Conservation (phyloP, 2,329 filamentous ascomycete genomes). For the Whalleya microplaca region DNA sequence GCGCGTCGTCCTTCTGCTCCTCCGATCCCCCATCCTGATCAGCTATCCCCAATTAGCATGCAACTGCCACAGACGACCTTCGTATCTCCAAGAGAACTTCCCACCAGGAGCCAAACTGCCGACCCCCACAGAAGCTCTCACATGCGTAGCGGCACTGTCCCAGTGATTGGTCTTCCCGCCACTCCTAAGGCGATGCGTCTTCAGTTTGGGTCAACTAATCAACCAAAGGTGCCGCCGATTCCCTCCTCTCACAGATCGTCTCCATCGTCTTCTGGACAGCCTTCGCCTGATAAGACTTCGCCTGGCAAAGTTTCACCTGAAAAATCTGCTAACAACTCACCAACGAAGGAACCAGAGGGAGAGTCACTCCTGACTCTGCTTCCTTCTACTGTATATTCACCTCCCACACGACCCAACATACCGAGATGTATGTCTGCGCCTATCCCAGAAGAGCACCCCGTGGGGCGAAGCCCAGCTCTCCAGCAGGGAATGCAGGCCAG, state of each 20-base stretch:
- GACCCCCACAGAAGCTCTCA: conserved; percentile 62
- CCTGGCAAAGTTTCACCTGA: no score
- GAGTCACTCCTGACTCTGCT: conserved; percentile 50
- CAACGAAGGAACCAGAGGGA: conserved; percentile 36
- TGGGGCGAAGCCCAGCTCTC: conserved; percentile 47
- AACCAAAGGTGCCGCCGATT: conserved; percentile 59
- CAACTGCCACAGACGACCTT: conserved; percentile 49
- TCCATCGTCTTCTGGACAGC: conserved; percentile 42
- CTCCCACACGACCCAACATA: conserved; percentile 52
- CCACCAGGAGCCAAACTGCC: conserved; percentile 66
- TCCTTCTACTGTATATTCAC: conserved; percentile 64
- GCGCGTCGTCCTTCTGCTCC: conserved; percentile 80
- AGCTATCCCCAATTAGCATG: conserved; percentile 50
- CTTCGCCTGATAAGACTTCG: conserved; percentile 41
- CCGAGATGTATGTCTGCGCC: conserved; percentile 67
- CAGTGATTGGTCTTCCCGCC: conserved; percentile 78
- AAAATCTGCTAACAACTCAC: conserved; percentile 33
- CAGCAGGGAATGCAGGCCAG: conserved; percentile 36
- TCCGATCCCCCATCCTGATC: conserved; percentile 74
- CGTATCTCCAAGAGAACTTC: conserved; percentile 46
- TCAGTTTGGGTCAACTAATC: conserved; percentile 61
- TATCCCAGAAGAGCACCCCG: conserved; percentile 50
- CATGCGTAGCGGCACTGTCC: conserved; percentile 48
- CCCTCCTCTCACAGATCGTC: conserved; percentile 53
- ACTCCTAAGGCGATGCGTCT: conserved; percentile 91